A percentile compares a stretch with the other conserved stretches of the same genome.
Conservation (phyloP, 202 grass and related monocot genomes). For the Saccharum hybrid region DNA sequence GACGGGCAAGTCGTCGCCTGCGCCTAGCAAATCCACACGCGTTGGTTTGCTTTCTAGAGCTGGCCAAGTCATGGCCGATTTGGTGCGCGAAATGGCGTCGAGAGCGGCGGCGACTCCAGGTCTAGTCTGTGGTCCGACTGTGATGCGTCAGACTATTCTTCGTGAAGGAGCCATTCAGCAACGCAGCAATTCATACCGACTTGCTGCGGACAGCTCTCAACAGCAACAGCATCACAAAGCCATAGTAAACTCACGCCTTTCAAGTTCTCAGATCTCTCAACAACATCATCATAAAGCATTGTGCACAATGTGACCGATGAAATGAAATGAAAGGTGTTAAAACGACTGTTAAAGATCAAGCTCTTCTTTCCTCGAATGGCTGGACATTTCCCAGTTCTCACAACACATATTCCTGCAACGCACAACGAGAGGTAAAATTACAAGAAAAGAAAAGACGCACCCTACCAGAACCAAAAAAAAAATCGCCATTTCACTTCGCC, state of each 20-base stretch:
- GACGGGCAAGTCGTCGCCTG: neutral
- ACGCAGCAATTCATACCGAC: neutral
- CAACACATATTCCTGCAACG: neutral
- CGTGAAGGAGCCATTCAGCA: neutral
- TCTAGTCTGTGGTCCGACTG: neutral
- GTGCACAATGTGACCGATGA: neutral
- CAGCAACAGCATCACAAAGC: too few species aligned
- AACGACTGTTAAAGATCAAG: neutral
- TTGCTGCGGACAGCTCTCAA: too few species aligned
- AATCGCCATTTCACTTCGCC: constrained; percentile 14
- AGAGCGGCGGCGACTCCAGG: neutral
- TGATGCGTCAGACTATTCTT: neutral
- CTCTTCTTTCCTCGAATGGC: neutral
- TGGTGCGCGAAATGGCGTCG: neutral
- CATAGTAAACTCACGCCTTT: too few species aligned
- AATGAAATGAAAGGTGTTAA: neutral
- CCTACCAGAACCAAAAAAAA: constrained; percentile 35
- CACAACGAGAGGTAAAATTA: neutral
- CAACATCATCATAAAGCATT: neutral
- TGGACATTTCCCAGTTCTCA: neutral
- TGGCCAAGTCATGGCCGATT: neutral
- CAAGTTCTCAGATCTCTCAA: too few species aligned
- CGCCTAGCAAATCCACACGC: neutral
- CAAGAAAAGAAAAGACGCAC: neutral
- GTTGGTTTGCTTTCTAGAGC: neutral